Evolutionary conservation across 2,329 filamentous ascomycete species (phyloP), one percentile per base, ranked within the genome.

Genomic region (Penicillium sp.): DNA sequence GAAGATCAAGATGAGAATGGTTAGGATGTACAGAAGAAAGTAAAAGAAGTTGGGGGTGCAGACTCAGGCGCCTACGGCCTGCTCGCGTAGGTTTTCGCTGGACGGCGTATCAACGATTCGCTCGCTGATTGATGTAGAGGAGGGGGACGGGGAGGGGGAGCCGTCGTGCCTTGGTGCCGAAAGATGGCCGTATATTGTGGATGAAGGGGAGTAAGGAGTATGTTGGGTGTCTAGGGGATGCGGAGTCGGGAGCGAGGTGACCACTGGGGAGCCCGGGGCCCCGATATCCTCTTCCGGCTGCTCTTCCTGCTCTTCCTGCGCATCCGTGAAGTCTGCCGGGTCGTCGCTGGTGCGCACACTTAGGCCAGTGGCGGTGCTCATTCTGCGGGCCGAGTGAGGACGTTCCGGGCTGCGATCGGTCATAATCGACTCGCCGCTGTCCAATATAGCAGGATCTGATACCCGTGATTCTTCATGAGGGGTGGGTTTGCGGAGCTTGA

Each of bases 361-460:
- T 58, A 77, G 73, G 1, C 81, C 81, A 3, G 84, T 85, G 17
- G 81, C 79, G 10, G 83, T 85, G 66, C 81, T 85, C 13, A 76
- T 76, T 56, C 82, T 87, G 19, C 82, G 78, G 15, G 77, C 72
- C 2, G 84, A 87, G 37, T 74, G 79, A 29, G 82, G 76, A 17
- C 82, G 77, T 33, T 74, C 64, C n/a, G 66, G 61, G n/a, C 58
- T 43, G 31, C 58, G 58, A 21, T 60, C 61, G 19, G 62, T 65
- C 33, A 52, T 45, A 8, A 62, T 53, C 1, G 64, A 68, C 22
- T 64, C 63, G 24, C 53, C 57, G 28, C 62, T 58, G 28, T 61
- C 62, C 19, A 60, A 28, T 9, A 63, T 51, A 22, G 56, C 52
- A n/a, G 63, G 58, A 22, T 71, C 69, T 2, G 66, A 68, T 6